phyloP scores from a whole-genome alignment of 768 basidiomycete genomes.

The Arthromyces matolae region DNA sequence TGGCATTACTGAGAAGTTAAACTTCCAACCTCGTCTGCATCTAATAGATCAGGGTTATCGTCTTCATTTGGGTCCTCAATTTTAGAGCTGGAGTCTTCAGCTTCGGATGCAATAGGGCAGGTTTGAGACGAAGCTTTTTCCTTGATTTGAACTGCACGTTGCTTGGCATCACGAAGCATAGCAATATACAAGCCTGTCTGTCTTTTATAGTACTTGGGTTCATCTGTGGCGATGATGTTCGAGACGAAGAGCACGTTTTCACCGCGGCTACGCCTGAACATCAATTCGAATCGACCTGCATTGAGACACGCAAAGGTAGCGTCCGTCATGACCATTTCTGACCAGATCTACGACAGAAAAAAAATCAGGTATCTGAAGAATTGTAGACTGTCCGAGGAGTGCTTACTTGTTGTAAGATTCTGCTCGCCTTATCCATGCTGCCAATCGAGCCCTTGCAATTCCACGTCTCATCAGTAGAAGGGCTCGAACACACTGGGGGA shows the following conservation, averaged over 20 bases:
- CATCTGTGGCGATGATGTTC: neutral
- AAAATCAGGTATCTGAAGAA: neutral
- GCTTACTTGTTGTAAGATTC: neutral
- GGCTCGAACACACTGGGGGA: neutral
- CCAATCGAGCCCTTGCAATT: too few relatives aligned
- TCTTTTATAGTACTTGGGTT: neutral
- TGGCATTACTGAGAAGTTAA: too few relatives aligned
- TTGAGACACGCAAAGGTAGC: slow-evolving; percentile 1
- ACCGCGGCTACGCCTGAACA: neutral
- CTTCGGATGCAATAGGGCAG: too few relatives aligned
- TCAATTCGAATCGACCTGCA: slow-evolving; percentile 9
- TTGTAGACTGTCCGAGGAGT: neutral
- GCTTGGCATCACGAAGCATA: neutral
- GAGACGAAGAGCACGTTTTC: neutral
- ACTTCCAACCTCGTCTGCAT: too few relatives aligned
- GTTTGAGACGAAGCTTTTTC: neutral
- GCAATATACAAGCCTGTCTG: neutral
- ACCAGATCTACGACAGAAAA: neutral
- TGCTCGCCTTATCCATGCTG: neutral
- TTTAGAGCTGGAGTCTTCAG: too few relatives aligned
- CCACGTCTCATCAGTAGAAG: too few relatives aligned
- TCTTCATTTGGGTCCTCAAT: too few relatives aligned
- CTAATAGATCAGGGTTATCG: too few relatives aligned
- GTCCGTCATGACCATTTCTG: neutral
- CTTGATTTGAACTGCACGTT: neutral